A percentile compares a stretch with the other conserved stretches of the same genome.
phyloP scores from a whole-genome alignment of 805 yeast genomes.

The Kuraishia molischiana region DNA sequence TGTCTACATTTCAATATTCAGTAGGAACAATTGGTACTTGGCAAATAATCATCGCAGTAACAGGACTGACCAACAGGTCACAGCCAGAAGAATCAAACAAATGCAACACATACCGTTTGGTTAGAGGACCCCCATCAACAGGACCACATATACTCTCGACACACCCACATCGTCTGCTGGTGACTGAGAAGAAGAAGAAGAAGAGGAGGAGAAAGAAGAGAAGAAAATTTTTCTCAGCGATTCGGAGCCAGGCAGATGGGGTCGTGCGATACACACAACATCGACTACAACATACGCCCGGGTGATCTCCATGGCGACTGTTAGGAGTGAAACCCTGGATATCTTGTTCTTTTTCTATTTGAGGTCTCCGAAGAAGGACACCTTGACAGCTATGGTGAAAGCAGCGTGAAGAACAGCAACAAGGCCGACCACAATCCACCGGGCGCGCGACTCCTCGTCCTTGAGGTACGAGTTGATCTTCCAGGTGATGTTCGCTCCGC shows the following conservation, averaged over 20 bases:
- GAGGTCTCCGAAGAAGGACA: conserved; percentile 37
- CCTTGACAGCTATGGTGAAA: conserved; percentile 55
- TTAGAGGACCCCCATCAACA: too few relatives aligned
- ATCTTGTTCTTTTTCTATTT: too few relatives aligned
- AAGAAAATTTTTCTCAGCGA: neutral
- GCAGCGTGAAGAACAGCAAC: conserved; percentile 41
- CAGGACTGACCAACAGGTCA: too few relatives aligned
- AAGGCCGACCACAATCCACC: too few relatives aligned
- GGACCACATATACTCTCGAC: too few relatives aligned
- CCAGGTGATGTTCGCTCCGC: conserved; percentile 44
- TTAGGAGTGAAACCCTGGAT: too few relatives aligned
- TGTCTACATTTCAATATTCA: conserved; percentile 45
- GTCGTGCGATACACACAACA: conserved; percentile 4
- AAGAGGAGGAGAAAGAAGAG: neutral
- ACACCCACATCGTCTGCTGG: too few relatives aligned
- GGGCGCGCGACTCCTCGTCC: too few relatives aligned
- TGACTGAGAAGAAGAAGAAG: neutral
- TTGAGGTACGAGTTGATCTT: conserved; percentile 33
- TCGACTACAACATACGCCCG: too few relatives aligned
- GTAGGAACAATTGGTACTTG: conserved; percentile 55
- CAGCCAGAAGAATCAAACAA: neutral
- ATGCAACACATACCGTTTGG: conserved; percentile 1
- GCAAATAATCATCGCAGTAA: conserved; percentile 42
- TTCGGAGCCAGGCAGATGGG: neutral
- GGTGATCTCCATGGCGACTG: too few relatives aligned